A percentile compares a stretch with the other conserved stretches of the same genome.
Evolutionary conservation across 371 early-diverging fungal genomes (phyloP).

Genomic region (Zancudomyces culisetae): DNA sequence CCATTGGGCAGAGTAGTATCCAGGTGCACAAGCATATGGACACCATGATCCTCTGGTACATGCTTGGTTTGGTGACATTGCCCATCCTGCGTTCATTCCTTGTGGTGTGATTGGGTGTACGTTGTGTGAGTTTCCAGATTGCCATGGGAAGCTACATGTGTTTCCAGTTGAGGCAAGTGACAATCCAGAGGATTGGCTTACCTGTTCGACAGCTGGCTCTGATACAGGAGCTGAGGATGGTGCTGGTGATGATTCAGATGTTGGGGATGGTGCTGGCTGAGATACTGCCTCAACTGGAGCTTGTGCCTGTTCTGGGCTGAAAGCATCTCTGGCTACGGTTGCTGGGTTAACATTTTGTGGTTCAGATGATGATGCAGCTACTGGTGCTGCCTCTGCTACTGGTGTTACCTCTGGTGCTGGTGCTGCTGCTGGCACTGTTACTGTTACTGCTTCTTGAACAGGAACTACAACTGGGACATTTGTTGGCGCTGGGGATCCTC

Average conservation of each 20-base stretch:
- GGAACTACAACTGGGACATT: too few species aligned
- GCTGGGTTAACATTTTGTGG: background rate
- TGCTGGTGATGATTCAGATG: background rate
- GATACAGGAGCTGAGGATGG: background rate
- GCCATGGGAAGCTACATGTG: conserved; percentile 17
- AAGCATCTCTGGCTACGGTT: background rate
- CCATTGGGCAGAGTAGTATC: conserved; percentile 26
- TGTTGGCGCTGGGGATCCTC: too few species aligned
- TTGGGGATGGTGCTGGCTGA: background rate
- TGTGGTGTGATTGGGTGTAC: conserved; percentile 21
- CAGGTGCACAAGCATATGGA: conserved; percentile 24
- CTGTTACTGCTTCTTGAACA: too few species aligned
- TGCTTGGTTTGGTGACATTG: conserved; percentile 25
- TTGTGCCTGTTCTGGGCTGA: too few species aligned
- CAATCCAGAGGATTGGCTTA: background rate
- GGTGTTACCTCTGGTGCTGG: background rate
- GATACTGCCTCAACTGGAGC: too few species aligned
- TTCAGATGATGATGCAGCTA: background rate
- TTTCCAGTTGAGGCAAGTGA: background rate
- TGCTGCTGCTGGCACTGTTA: too few species aligned
- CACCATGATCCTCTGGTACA: conserved; percentile 20
- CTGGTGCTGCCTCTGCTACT: background rate
- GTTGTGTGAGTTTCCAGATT: conserved; percentile 10
- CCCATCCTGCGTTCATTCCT: conserved; percentile 23
- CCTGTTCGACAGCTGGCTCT: background rate